A percentile compares a stretch with the other conserved stretches of the same genome.
Conservation (phyloP, 306 rosid species). For the Vachellia collinsii region DNA sequence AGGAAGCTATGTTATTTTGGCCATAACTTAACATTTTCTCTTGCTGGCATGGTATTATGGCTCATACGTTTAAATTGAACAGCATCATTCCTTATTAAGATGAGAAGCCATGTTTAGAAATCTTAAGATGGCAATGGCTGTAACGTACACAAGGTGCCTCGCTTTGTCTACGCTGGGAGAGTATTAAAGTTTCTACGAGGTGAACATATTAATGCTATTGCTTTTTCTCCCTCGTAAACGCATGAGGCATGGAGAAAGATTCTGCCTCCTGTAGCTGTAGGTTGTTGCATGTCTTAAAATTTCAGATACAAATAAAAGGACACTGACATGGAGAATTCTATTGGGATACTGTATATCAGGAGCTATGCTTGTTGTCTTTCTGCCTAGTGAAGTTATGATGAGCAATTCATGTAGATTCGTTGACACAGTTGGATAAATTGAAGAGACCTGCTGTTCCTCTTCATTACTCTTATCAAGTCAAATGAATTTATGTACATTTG, state of each 20-base stretch:
- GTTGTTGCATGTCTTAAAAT: neutral
- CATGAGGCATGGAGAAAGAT: no score
- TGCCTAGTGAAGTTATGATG: constrained; percentile 1
- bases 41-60: neutral
- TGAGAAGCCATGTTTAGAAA: no score
- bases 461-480: constrained; percentile 3
- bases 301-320: neutral
- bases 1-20: neutral
- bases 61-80: neutral
- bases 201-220: no score
- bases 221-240: no score
- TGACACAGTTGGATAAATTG: neutral
- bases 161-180: no score
- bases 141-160: no score
- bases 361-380: constrained; percentile 10
- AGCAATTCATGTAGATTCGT: constrained; percentile 7
- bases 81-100: neutral
- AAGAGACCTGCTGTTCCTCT: neutral
- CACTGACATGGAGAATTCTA: neutral
- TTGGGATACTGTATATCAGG: neutral
- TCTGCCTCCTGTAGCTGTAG: constrained; percentile 4
- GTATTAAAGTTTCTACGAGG: no score
- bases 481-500: neutral
- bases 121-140: no score
- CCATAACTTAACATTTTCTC: neutral